Percentiles rank a stretch among this genome's conserved stretches.
Evolutionary conservation across 495 filamentous ascomycete genomes (phyloP).

Genomic region (Hyaloscypha bicolor): DNA sequence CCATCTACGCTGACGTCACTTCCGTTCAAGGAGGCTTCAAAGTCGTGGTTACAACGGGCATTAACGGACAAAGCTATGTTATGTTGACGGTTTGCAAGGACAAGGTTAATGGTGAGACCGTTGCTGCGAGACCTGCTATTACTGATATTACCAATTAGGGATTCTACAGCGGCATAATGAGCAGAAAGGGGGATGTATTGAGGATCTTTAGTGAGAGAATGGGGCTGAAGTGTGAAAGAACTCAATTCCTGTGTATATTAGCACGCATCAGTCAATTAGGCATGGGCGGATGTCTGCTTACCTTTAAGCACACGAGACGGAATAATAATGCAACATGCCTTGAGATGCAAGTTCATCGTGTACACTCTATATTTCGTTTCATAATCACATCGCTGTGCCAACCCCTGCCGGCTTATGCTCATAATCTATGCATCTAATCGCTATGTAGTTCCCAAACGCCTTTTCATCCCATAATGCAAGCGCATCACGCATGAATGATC

Average conservation of each 20-base stretch:
- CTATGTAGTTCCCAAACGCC: constrained; percentile 8
- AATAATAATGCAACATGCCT: background rate
- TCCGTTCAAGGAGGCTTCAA: constrained; percentile 19
- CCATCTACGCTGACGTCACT: constrained; percentile 32
- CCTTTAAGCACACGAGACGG: background rate
- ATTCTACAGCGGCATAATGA: too few species aligned
- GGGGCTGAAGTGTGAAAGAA: too few species aligned
- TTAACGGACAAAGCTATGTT: constrained; percentile 51
- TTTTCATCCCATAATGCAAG: background rate
- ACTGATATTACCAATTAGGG: constrained; percentile 39
- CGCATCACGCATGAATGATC: background rate
- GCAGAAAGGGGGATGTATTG: too few species aligned
- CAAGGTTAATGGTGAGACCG: constrained; percentile 42
- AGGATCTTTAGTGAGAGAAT: too few species aligned
- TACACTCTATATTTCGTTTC: background rate
- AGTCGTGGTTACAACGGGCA: constrained; percentile 39
- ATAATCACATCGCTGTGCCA: constrained; percentile 5
- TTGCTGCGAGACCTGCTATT: constrained; percentile 46
- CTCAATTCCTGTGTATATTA: too few species aligned
- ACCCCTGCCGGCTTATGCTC: background rate
- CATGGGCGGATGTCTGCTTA: background rate
- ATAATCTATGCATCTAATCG: constrained; percentile 12
- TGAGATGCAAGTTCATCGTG: background rate
- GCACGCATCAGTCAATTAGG: background rate
- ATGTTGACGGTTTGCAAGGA: constrained; percentile 42